These are phyloP conservation scores for Dacryopinax primogenitus DNA, from an alignment of 768 basidiomycete species.

Conservation along the genomic window DNA sequence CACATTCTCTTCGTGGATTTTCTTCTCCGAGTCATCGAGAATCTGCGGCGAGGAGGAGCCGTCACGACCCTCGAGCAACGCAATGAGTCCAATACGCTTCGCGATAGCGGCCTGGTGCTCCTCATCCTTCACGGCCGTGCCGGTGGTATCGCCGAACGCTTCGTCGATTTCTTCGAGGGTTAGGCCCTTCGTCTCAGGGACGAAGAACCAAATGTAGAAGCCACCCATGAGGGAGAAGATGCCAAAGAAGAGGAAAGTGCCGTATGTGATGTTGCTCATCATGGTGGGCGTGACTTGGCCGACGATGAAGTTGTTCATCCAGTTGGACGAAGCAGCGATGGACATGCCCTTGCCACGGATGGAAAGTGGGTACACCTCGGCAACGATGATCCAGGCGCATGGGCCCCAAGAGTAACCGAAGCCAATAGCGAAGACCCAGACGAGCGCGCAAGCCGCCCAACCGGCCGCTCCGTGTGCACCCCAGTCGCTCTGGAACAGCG, in stretches of 20 bases:
- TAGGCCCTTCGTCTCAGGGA: slow-evolving; percentile 74
- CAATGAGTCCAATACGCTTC: slow-evolving; percentile 48
- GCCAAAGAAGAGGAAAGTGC: slow-evolving; percentile 68
- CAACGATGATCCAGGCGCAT: slow-evolving; percentile 63
- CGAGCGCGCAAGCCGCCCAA: slow-evolving; percentile 55
- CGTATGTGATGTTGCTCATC: slow-evolving; percentile 49
- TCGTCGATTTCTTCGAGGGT: slow-evolving; percentile 78
- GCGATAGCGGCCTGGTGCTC: slow-evolving; percentile 40
- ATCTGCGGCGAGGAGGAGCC: background rate
- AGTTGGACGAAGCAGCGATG: slow-evolving; percentile 63
- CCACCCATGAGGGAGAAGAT: slow-evolving; percentile 56
- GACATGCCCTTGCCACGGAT: slow-evolving; percentile 65
- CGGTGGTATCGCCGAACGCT: slow-evolving; percentile 55
- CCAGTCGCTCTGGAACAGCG: slow-evolving; percentile 47
- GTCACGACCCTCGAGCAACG: background rate
- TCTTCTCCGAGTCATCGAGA: background rate
- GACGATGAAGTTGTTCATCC: slow-evolving; percentile 72
- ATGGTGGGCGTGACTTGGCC: slow-evolving; percentile 61
- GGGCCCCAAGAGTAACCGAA: slow-evolving; percentile 74
- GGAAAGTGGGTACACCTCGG: slow-evolving; percentile 51
- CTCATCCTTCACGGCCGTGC: slow-evolving; percentile 45
- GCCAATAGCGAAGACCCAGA: slow-evolving; percentile 64
- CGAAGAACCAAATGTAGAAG: slow-evolving; percentile 51
- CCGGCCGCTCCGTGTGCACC: slow-evolving; percentile 44
- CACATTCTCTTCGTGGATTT: background rate